Percentiles rank a stretch among this genome's conserved stretches.
phyloP scores from a whole-genome alignment of 495 filamentous ascomycete genomes.

The Penicillium diatomitis region DNA sequence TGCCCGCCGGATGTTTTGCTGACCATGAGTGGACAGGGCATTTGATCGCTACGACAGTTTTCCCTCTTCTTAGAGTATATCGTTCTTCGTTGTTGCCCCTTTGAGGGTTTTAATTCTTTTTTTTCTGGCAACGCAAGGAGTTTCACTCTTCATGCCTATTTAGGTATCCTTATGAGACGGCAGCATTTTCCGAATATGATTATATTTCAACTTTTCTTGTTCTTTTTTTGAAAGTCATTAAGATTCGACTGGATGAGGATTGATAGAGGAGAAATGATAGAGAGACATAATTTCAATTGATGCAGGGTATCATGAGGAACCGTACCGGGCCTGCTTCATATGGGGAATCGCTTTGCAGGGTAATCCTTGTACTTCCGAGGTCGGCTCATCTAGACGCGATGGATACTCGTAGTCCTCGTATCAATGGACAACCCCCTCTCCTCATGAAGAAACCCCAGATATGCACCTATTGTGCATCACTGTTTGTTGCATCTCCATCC shows the following conservation, averaged over 20 bases:
- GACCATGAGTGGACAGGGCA: background rate
- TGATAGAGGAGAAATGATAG: no score
- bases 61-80: slow-evolving; percentile 1
- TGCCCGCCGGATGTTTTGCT: background rate
- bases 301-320: slow-evolving; percentile 14
- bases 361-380: no score
- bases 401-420: no score
- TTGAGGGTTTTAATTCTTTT: slow-evolving; percentile 1
- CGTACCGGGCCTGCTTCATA: no score
- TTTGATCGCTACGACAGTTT: slow-evolving; percentile 1
- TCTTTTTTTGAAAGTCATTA: no score
- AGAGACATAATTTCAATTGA: background rate
- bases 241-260: no score
- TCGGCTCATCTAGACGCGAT: no score
- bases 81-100: background rate
- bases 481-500: slow-evolving; percentile 11
- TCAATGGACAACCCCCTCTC: background rate
- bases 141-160: no score
- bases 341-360: no score
- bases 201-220: no score
- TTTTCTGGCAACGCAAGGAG: background rate
- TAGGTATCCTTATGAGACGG: no score
- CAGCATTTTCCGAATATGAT: no score
- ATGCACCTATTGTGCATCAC: background rate
- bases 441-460: background rate